Conservation (phyloP, 352 stramenopile species). For the Globisporangium ultimum region DNA sequence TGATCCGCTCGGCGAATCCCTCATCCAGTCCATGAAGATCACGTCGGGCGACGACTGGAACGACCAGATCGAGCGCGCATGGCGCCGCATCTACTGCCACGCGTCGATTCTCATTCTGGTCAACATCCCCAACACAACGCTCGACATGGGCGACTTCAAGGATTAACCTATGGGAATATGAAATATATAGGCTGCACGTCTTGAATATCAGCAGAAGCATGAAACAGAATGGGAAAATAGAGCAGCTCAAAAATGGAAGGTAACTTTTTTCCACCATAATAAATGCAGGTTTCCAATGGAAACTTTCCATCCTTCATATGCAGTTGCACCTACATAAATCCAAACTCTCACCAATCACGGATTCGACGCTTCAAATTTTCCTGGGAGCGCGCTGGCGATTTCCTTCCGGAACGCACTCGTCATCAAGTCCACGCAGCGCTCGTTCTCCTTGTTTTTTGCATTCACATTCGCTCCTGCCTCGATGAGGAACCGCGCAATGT, state of each 20-base stretch:
- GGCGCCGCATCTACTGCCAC: slow-evolving; percentile 60
- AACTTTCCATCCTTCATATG: background rate
- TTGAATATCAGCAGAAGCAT: slow-evolving; percentile 3
- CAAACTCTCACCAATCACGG: background rate
- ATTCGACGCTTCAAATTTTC: background rate
- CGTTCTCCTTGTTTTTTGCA: slow-evolving; percentile 54
- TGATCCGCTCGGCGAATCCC: slow-evolving; percentile 48
- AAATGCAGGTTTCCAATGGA: background rate
- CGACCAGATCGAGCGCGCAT: slow-evolving; percentile 43
- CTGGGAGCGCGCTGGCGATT: background rate
- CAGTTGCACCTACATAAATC: background rate
- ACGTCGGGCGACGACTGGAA: slow-evolving; percentile 48
- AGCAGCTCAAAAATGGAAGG: background rate
- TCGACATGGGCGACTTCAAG: slow-evolving; percentile 41
- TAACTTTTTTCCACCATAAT: background rate
- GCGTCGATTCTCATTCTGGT: slow-evolving; percentile 58
- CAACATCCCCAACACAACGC: slow-evolving; percentile 47
- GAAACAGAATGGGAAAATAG: slow-evolving; percentile 7
- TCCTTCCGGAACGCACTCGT: slow-evolving; percentile 34
- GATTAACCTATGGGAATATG: background rate
- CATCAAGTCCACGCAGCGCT: slow-evolving; percentile 55
- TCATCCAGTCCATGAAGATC: slow-evolving; percentile 57
- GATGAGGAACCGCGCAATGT: slow-evolving; percentile 55
- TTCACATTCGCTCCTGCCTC: slow-evolving; percentile 49
- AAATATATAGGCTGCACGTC: no score